Conservation (phyloP, 1,284 basidiomycete species). For the Fomitopsis betulina region DNA sequence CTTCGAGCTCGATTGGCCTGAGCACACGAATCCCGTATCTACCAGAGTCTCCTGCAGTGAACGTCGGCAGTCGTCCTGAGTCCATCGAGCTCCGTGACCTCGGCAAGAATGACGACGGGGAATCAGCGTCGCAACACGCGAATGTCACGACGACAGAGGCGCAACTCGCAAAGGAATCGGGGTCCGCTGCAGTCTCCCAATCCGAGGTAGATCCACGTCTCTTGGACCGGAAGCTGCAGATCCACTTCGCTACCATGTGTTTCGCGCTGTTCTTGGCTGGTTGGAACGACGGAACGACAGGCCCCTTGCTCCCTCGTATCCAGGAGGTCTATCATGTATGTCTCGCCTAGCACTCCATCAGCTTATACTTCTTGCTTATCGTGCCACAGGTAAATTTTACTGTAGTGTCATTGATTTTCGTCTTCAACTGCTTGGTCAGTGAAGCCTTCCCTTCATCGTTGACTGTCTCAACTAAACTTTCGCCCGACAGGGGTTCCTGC, state of each 20-base stretch:
- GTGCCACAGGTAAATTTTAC: slow-evolving; percentile 34
- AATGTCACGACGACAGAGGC: too few relatives aligned
- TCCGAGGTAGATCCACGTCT: neutral
- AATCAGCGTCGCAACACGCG: neutral
- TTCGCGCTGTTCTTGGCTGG: slow-evolving; percentile 46
- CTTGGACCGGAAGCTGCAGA: slow-evolving; percentile 12
- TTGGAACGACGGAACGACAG: slow-evolving; percentile 61
- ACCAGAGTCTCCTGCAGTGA: slow-evolving; percentile 6
- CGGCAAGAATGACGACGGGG: neutral
- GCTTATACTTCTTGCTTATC: neutral
- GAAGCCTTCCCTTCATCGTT: neutral
- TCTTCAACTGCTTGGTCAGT: slow-evolving; percentile 47
- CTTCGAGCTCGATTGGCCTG: too few relatives aligned
- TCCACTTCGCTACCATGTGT: slow-evolving; percentile 37
- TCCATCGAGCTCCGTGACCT: slow-evolving; percentile 2
- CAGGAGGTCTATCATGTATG: slow-evolving; percentile 46
- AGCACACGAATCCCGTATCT: neutral
- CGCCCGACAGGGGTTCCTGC: slow-evolving; percentile 38
- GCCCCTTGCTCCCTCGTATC: slow-evolving; percentile 53
- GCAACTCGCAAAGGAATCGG: neutral
- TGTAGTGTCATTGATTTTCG: slow-evolving; percentile 54
- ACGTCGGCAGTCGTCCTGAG: neutral
- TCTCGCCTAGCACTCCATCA: too few relatives aligned
- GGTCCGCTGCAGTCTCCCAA: neutral
- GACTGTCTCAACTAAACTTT: neutral